Evolutionary conservation across 306 rosid genomes (phyloP).

Genomic region (Quercus gilva): DNA sequence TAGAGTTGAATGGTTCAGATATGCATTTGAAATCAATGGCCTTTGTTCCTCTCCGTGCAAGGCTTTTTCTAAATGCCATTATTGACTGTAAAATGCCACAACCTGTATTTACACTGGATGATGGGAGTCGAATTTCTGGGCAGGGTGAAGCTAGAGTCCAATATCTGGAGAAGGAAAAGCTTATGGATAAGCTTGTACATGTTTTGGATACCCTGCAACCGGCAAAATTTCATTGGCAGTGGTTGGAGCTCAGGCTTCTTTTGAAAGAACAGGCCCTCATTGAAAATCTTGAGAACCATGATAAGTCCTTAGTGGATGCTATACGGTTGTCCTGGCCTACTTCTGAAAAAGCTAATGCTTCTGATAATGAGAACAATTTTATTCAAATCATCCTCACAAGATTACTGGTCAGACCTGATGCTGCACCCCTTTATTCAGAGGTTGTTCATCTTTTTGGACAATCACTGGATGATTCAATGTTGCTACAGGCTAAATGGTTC

Average conservation of each 20-base stretch:
- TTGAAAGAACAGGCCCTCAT: constrained; percentile 87
- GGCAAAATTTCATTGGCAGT: constrained; percentile 98
- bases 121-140: constrained; percentile 54
- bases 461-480: constrained; percentile 92
- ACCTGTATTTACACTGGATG: constrained; percentile 37
- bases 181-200: constrained; percentile 71
- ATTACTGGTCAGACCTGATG: constrained; percentile 96
- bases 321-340: constrained; percentile 69
- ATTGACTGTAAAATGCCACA: constrained; percentile 85
- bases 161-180: constrained; percentile 57
- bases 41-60: constrained; percentile 90
- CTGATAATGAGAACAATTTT: constrained; percentile 90
- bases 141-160: constrained; percentile 53
- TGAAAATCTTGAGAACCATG: constrained; percentile 64
- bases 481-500: constrained; percentile 94
- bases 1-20: constrained; percentile 77
- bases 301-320: constrained; percentile 69
- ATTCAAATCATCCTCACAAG: constrained; percentile 84
- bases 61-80: constrained; percentile 80
- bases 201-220: constrained; percentile 88
- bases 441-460: constrained; percentile 92
- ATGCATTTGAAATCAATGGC: constrained; percentile 68
- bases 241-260: constrained; percentile 95
- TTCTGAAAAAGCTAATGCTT: constrained; percentile 70
- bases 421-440: constrained; percentile 87